Percentiles rank a stretch among this genome's conserved stretches.
These are phyloP conservation scores for Ajuga chamaepitys DNA, from an alignment of 257 asterid genomes.

Conservation along the genomic window DNA sequence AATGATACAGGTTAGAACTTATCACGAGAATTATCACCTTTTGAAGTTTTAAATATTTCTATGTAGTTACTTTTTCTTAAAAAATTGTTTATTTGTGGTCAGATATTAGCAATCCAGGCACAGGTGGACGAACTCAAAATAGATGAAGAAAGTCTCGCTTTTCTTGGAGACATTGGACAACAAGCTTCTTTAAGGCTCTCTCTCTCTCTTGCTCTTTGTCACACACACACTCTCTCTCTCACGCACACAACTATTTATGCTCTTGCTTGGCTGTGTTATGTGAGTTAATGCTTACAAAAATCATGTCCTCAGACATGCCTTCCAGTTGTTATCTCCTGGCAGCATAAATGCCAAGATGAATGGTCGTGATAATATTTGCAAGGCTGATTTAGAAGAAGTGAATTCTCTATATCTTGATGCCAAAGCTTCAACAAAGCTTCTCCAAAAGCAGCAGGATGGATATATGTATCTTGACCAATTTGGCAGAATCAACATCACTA, in stretches of 20 bases:
- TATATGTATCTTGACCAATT: too few species aligned
- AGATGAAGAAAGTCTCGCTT: slow-evolving; percentile 90
- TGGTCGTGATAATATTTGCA: slow-evolving; percentile 87
- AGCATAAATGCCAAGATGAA: slow-evolving; percentile 79
- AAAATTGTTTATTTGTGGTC: slow-evolving; percentile 8
- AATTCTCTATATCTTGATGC: slow-evolving; percentile 72
- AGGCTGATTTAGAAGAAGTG: slow-evolving; percentile 96
- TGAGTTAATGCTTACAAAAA: not conserved
- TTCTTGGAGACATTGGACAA: slow-evolving; percentile 79
- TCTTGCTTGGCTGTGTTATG: not conserved
- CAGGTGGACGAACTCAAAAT: slow-evolving; percentile 82
- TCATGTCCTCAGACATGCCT: slow-evolving; percentile 57
- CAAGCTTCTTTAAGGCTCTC: slow-evolving; percentile 75
- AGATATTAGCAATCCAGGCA: slow-evolving; percentile 93
- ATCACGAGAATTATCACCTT: not conserved
- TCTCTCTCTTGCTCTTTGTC: too few species aligned
- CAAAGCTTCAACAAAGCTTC: slow-evolving; percentile 78
- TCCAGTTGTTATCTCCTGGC: slow-evolving; percentile 83
- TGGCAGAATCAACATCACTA: too few species aligned
- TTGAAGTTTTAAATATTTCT: too few species aligned
- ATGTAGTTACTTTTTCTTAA: too few species aligned
- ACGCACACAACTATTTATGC: not conserved
- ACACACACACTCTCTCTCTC: not conserved
- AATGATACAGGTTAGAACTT: slow-evolving; percentile 74
- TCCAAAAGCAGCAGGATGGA: slow-evolving; percentile 91